Evolutionary conservation across 371 early-diverging fungal species (phyloP).

Genomic region (Rhizopus arrhizus): DNA sequence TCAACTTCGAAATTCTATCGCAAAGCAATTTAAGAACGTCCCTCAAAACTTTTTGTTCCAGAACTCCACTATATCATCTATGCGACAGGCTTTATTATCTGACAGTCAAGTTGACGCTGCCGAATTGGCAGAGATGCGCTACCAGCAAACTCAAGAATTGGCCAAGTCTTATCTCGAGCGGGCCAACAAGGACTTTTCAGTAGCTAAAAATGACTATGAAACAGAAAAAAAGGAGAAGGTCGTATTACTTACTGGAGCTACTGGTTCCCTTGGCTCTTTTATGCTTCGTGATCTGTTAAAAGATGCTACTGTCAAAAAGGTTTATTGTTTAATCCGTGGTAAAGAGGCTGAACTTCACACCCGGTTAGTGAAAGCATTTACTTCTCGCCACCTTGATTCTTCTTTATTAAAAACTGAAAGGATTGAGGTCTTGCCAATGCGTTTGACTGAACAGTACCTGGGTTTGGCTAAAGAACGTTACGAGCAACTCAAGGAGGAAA

Average conservation of each 20-base stretch:
- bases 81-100: slow-evolving; percentile 13
- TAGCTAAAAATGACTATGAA: slow-evolving; percentile 2
- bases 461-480: slow-evolving; percentile 31
- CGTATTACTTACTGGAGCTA: slow-evolving; percentile 45
- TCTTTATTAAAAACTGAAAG: slow-evolving; percentile 3
- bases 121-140: not conserved
- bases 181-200: slow-evolving; percentile 27
- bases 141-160: slow-evolving; percentile 17
- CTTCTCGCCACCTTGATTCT: slow-evolving; percentile 24
- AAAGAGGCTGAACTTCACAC: slow-evolving; percentile 3
- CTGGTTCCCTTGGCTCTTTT: slow-evolving; percentile 45
- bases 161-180: slow-evolving; percentile 17
- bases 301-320: slow-evolving; percentile 25
- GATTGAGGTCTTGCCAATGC: slow-evolving; percentile 20
- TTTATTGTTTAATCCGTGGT: slow-evolving; percentile 38
- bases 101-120: not conserved
- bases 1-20: slow-evolving; percentile 32
- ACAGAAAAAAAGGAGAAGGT: slow-evolving; percentile 15
- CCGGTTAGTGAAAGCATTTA: slow-evolving; percentile 32
- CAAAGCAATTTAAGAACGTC: slow-evolving; percentile 21
- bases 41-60: slow-evolving; percentile 46
- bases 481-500: slow-evolving; percentile 26
- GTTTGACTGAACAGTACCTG: slow-evolving; percentile 21
- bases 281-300: slow-evolving; percentile 33
- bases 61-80: slow-evolving; percentile 25